Evolutionary conservation across 257 asterid species (phyloP).

Genomic region (Cordia subcordata): DNA sequence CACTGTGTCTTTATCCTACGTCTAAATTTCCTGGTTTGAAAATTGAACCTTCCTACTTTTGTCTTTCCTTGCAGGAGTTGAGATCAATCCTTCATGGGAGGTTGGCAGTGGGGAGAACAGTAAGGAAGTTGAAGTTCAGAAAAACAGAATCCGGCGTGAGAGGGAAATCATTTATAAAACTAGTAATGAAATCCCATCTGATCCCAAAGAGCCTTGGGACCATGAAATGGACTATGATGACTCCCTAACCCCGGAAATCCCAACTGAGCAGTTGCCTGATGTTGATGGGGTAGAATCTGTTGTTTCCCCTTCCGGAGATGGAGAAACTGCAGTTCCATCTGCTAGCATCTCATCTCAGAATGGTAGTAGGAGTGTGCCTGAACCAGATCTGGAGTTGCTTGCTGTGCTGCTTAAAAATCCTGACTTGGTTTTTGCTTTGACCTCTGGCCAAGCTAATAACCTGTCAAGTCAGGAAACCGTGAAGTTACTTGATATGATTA

Average conservation of each 20-base stretch:
- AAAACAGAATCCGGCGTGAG: conserved; percentile 70
- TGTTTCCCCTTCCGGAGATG: conserved; percentile 13
- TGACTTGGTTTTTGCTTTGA: conserved; percentile 77
- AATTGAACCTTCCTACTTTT: neutral
- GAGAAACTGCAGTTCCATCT: conserved; percentile 21
- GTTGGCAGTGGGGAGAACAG: conserved; percentile 65
- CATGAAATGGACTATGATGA: conserved; percentile 91
- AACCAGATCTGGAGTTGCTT: conserved; percentile 80
- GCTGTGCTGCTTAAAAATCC: conserved; percentile 92
- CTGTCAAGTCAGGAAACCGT: conserved; percentile 58
- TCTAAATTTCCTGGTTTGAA: conserved; percentile 10
- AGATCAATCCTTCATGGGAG: conserved; percentile 44
- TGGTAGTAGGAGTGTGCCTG: conserved; percentile 33
- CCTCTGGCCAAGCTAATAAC: conserved; percentile 75
- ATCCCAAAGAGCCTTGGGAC: conserved; percentile 98
- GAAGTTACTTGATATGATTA: conserved; percentile 82
- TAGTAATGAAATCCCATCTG: conserved; percentile 59
- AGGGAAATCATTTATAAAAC: conserved; percentile 62
- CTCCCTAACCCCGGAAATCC: conserved; percentile 69
- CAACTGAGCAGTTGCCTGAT: conserved; percentile 77
- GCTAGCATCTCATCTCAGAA: conserved; percentile 37
- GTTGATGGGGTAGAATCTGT: conserved; percentile 45
- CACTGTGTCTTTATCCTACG: neutral
- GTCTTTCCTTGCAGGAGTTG: conserved; percentile 48
- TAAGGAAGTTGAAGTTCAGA: conserved; percentile 92